Percentiles rank a stretch among this genome's conserved stretches.
phyloP scores from a whole-genome alignment of 306 rosid species.

The Oemleria cerasiformis region DNA sequence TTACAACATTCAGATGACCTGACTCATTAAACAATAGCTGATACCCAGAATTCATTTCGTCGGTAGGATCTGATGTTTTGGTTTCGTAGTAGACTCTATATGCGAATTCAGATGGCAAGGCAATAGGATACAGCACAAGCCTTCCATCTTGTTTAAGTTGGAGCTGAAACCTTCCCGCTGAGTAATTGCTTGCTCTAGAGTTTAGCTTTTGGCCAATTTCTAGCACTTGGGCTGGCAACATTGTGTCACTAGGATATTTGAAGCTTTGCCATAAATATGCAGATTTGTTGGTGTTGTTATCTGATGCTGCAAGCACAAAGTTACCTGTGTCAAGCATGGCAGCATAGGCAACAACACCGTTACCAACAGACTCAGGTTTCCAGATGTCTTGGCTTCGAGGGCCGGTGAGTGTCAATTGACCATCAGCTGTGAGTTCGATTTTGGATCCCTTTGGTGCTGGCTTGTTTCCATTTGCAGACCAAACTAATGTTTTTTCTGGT shows the following conservation, averaged over 20 bases:
- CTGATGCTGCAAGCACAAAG: slow-evolving; percentile 11
- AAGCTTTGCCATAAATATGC: slow-evolving; percentile 33
- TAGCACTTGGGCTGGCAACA: slow-evolving; percentile 33
- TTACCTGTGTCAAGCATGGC: slow-evolving; percentile 26
- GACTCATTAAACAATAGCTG: slow-evolving; percentile 22
- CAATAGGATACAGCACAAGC: slow-evolving; percentile 9
- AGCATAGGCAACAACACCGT: neutral
- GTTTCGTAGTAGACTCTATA: slow-evolving; percentile 15
- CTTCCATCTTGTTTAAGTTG: slow-evolving; percentile 6
- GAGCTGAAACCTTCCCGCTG: slow-evolving; percentile 30
- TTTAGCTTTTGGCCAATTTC: neutral
- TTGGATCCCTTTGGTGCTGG: slow-evolving; percentile 23
- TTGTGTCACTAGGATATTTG: slow-evolving; percentile 22
- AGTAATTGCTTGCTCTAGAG: slow-evolving; percentile 18
- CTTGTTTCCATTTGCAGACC: slow-evolving; percentile 28
- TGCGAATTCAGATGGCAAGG: slow-evolving; percentile 1
- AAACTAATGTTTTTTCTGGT: slow-evolving; percentile 22
- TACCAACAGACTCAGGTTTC: neutral
- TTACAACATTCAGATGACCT: slow-evolving; percentile 21
- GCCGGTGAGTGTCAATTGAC: slow-evolving; percentile 7
- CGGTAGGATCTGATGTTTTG: neutral
- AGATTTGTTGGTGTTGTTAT: neutral
- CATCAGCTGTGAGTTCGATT: slow-evolving; percentile 9
- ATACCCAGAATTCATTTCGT: neutral
- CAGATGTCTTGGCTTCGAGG: slow-evolving; percentile 2